phyloP scores from a whole-genome alignment of 2,329 filamentous ascomycete genomes.

The Fusarium longipes region DNA sequence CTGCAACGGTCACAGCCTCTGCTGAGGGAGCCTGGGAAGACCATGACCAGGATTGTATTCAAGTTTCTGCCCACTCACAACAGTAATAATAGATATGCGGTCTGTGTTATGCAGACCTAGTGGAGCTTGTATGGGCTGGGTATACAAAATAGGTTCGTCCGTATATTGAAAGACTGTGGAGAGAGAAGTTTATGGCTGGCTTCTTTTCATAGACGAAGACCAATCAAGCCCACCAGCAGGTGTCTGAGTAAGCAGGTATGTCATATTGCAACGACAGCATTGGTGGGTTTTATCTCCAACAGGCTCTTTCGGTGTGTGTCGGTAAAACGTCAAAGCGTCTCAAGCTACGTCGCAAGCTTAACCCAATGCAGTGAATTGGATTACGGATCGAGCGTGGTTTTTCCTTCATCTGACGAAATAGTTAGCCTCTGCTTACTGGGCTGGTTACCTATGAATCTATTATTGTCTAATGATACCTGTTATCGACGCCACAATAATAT shows the following conservation, averaged over 20 bases:
- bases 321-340: conserved; percentile 5
- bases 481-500: background rate
- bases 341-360: conserved; percentile 24
- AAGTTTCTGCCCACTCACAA: background rate
- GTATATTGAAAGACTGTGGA: background rate
- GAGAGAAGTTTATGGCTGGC: conserved; percentile 13
- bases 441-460: background rate
- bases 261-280: background rate
- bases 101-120: background rate
- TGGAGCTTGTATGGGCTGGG: conserved; percentile 7
- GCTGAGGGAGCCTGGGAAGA: conserved; percentile 32
- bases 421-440: background rate
- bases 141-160: background rate
- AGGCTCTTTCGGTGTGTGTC: background rate
- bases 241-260: conserved; percentile 14
- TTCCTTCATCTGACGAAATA: background rate
- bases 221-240: conserved; percentile 9
- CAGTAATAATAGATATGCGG: background rate
- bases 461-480: background rate
- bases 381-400: background rate
- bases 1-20: conserved; percentile 28
- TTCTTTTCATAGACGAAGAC: background rate
- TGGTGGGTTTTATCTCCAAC: conserved; percentile 10
- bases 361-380: background rate
- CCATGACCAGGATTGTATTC: background rate